Percentiles rank a stretch among this genome's conserved stretches.
These are phyloP conservation scores for Heritiera littoralis DNA, from an alignment of 345 rosid species.

Conservation along the genomic window DNA sequence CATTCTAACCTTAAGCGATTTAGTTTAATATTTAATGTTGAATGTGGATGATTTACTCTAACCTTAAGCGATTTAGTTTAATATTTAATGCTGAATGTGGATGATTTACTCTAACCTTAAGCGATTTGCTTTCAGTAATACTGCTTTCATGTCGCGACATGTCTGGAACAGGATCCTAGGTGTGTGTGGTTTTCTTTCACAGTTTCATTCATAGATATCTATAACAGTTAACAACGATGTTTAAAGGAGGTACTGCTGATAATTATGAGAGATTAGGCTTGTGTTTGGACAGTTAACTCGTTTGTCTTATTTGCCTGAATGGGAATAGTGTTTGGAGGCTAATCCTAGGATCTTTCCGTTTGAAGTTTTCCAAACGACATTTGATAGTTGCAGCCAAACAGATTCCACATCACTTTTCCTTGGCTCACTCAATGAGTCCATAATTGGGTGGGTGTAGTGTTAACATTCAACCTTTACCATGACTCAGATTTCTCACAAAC, in stretches of 20 bases:
- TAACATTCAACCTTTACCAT: background rate
- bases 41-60: background rate
- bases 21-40: background rate
- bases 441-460: slow-evolving; percentile 1
- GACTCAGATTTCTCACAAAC: background rate
- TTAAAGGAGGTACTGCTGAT: background rate
- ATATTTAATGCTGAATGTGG: background rate
- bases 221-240: background rate
- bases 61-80: background rate
- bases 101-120: background rate
- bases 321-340: background rate
- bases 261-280: background rate
- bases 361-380: background rate
- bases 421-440: background rate
- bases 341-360: background rate
- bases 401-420: background rate
- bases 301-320: slow-evolving; percentile 12
- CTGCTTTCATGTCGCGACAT: slow-evolving; percentile 9
- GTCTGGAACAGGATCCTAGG: slow-evolving; percentile 11
- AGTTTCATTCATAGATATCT: background rate
- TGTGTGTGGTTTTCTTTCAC: background rate
- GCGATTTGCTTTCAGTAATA: background rate
- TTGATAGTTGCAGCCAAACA: background rate
- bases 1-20: background rate
- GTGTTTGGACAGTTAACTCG: background rate